Percentiles rank a stretch among this genome's conserved stretches.
Conservation (phyloP, 441 rosid species). For the Euphorbia celastroides region DNA sequence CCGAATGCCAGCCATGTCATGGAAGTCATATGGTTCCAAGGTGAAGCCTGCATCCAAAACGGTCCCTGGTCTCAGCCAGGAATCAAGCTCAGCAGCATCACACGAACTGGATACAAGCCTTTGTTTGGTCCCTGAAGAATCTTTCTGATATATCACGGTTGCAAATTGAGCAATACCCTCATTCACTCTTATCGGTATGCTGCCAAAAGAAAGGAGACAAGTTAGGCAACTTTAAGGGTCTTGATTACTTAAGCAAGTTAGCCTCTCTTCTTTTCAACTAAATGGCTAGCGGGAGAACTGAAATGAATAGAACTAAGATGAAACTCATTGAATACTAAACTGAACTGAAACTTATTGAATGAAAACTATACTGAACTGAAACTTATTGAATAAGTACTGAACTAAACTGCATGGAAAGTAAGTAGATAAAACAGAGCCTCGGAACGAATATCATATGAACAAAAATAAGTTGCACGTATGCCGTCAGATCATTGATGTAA, state of each 20-base stretch:
- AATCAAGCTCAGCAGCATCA: slow-evolving; percentile 41
- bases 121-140: slow-evolving; percentile 38
- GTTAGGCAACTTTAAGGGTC: not conserved
- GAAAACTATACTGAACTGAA: too few relatives aligned
- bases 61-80: slow-evolving; percentile 39
- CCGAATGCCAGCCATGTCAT: slow-evolving; percentile 69
- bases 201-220: slow-evolving; percentile 20
- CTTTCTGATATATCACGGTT: slow-evolving; percentile 61
- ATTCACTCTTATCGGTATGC: slow-evolving; percentile 43
- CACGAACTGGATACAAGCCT: slow-evolving; percentile 49
- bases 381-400: too few relatives aligned
- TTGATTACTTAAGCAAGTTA: not conserved
- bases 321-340: too few relatives aligned
- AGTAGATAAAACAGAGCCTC: too few relatives aligned
- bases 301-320: not conserved
- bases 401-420: too few relatives aligned
- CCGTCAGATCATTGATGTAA: not conserved
- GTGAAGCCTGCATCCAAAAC: slow-evolving; percentile 54
- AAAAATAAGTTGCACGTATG: not conserved
- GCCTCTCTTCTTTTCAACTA: not conserved
- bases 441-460: not conserved
- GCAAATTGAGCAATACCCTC: slow-evolving; percentile 45
- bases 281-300: too few relatives aligned
- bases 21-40: slow-evolving; percentile 65
- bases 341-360: too few relatives aligned